Evolutionary conservation across 805 yeast species (phyloP).

Genomic region (Metschnikowia dekortorum): DNA sequence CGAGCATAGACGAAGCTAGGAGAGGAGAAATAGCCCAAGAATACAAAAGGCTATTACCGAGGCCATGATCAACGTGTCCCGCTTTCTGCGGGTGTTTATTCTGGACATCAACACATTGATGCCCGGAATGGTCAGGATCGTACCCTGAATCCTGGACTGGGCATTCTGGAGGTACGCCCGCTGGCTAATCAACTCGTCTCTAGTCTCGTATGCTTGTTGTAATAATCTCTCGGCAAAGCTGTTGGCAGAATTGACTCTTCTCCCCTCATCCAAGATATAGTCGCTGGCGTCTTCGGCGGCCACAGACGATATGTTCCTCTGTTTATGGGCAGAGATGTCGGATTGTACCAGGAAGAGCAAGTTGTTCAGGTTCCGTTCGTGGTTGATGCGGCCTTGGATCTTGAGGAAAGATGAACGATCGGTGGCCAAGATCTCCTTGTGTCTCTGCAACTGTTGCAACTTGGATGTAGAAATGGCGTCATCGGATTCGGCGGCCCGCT

Average conservation of each 20-base stretch:
- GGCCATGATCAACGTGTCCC: constrained; percentile 84
- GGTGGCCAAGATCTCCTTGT: constrained; percentile 68
- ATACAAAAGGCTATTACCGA: constrained; percentile 69
- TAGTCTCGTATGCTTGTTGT: constrained; percentile 81
- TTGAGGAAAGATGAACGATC: constrained; percentile 61
- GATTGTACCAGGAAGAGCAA: constrained; percentile 69
- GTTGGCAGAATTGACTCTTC: constrained; percentile 68
- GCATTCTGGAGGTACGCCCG: constrained; percentile 59
- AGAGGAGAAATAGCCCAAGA: constrained; percentile 52
- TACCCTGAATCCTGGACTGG: constrained; percentile 55
- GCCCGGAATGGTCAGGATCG: constrained; percentile 76
- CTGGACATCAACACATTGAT: constrained; percentile 67
- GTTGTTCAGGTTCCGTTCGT: constrained; percentile 74
- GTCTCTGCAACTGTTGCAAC: constrained; percentile 77
- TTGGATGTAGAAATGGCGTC: constrained; percentile 60
- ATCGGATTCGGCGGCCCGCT: constrained; percentile 51
- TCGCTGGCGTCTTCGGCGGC: constrained; percentile 47
- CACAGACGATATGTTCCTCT: constrained; percentile 24
- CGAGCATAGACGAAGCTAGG: not conserved
- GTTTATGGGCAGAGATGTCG: constrained; percentile 70
- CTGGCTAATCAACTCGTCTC: constrained; percentile 80
- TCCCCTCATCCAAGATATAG: constrained; percentile 74
- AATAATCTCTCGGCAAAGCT: constrained; percentile 73
- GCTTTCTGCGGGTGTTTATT: constrained; percentile 82
- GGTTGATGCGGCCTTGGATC: constrained; percentile 54